Evolutionary conservation across 768 basidiomycete genomes (phyloP), one percentile per base, ranked within the genome.

Genomic region (Kwoniella mangroviensis): DNA sequence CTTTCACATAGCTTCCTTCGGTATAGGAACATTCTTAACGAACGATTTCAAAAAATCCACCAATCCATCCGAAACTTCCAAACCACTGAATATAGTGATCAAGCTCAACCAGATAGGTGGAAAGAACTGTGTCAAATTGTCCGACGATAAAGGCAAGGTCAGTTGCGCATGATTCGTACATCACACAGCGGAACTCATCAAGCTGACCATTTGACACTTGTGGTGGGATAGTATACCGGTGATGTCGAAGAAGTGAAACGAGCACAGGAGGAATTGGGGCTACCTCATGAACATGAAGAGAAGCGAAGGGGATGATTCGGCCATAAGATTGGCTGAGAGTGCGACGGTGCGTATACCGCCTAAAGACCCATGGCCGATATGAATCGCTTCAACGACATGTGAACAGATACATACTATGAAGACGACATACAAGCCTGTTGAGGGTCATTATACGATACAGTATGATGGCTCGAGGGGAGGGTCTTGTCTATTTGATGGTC

Each of bases 1-100:
- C 26, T 34, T 49, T 54, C 13, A 70, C 24, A 17, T 63, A 96
- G 94, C 90, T 62, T 87, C 90, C 0, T 98, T 94, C 80, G 97
- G 97, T 10, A 94, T 98, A 54, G 97, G 97, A 0, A 99, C 97
- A 0, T 90, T 87, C 81, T 83, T 98, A 10, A 93, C 94, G 17
- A 98, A 97, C 78, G 94, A 97, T 83, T 97, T 95, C 84, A 52
- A 59, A 1, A 69, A 73, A 26, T 75, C 85, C 76, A 55, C 79
- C 71, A 81, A 87, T 84, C 65, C 74, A 4, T 41, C 21, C 0
- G 56, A 74, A 67, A 62, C 45, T 0, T 80, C 78, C 1, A 78
- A 78, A 65, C 79, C 83, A 67, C 79, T 97, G 72, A 97, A 96
- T 79, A 98, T 98, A 79, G 96, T 99, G 59, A 94, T 98, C 84